Evolutionary conservation across 2,329 filamentous ascomycete genomes (phyloP), one percentile per base, ranked within the genome.

Genomic region (Diaporthe citrichinensis): DNA sequence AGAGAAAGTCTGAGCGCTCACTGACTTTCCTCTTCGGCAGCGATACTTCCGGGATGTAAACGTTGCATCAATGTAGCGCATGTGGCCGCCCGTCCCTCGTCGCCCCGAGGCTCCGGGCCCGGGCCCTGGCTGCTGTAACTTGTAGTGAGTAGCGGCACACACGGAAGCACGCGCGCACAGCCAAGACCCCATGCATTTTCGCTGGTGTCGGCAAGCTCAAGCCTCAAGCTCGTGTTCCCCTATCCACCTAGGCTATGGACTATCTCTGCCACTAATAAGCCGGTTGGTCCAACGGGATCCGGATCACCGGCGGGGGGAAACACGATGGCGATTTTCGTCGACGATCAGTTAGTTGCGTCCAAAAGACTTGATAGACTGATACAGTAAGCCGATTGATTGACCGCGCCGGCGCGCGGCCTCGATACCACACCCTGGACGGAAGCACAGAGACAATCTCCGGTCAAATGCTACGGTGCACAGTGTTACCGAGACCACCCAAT

Each of bases 361-460:
- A 1, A 14, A 39, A 39, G 14, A 39, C 36, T 39, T 39, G 12
- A 39, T 39, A 39, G 36, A 39, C 36, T 39, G 36, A 14, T 39
- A 39, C 36, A 15, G 36, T 12, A 39, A 39, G 10, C 36, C 39
- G 46, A 20, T 25, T 53, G 44, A 68, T 17, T 23, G 62, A 68
- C 31, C n/a, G 46, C 34, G 65, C 46, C 23, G 44, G 34, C 31
- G 31, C 31, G 31, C 25, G 20, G 44, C 17, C 20, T 39, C 17
- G 15, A 31, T 10, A 53, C 28, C 28, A 28, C 25, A 14, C 14
- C 15, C 53, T 25, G 6, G 9, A 23, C n/a, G n/a, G 34, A 17
- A 36, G 34, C 65, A 69, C 46, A 69, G 25, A 15, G 36, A 41
- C 65, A 69, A 69, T 69, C n/a, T 69, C 65, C 65, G 49, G 65